Conservation (phyloP, 768 basidiomycete species). For the Calvatia gigantea region DNA sequence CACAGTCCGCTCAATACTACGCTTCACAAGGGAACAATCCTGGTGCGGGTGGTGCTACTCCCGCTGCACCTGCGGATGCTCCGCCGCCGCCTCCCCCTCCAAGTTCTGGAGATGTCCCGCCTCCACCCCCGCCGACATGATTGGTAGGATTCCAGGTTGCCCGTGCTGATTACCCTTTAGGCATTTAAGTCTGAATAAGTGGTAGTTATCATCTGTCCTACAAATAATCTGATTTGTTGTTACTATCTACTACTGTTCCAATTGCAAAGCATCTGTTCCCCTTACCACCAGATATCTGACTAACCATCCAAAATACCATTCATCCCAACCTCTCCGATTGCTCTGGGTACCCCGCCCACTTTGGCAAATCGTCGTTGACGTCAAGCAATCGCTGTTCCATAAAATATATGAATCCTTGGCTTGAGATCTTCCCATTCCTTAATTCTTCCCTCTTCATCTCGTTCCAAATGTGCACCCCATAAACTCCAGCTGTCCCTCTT, state of each 20-base stretch:
- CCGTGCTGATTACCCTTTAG: background rate
- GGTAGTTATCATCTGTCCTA: background rate
- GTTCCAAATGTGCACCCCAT: constrained; percentile 54
- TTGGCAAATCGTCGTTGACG: constrained; percentile 50
- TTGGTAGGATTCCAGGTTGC: background rate
- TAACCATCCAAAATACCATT: background rate
- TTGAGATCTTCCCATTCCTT: constrained; percentile 50
- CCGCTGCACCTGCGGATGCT: constrained; percentile 1
- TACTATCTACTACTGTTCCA: background rate
- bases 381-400: constrained; percentile 59
- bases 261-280: background rate
- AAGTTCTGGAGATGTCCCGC: background rate
- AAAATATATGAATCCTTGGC: constrained; percentile 67
- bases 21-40: constrained; percentile 30
- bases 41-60: background rate
- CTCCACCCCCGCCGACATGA: constrained; percentile 7
- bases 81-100: background rate
- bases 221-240: background rate
- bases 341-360: constrained; percentile 65
- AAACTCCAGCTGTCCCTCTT: constrained; percentile 48
- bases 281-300: background rate
- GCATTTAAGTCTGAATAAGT: background rate
- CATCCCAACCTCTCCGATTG: constrained; percentile 32
- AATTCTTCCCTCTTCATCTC: constrained; percentile 48
- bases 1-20: constrained; percentile 66